These are phyloP conservation scores for Amyloporia xantha DNA, from an alignment of 768 basidiomycete species.

Conservation along the genomic window DNA sequence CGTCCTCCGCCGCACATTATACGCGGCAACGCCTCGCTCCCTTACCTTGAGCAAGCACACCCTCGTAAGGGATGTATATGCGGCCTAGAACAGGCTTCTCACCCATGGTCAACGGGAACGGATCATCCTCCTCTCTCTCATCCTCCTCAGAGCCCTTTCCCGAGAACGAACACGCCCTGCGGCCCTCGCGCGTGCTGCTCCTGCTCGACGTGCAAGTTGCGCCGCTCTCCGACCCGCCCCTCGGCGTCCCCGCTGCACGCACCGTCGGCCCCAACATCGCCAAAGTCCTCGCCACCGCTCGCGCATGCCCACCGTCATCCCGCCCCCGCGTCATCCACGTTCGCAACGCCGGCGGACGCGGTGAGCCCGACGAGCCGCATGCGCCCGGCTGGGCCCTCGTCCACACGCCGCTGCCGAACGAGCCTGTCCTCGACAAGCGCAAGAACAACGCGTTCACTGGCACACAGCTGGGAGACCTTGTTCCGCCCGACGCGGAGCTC, in stretches of 20 bases:
- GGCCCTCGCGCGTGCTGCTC: constrained; percentile 42
- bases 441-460: constrained; percentile 63
- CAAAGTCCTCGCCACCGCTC: constrained; percentile 43
- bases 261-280: constrained; percentile 42
- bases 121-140: background rate
- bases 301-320: constrained; percentile 35
- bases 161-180: background rate
- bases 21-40: too few relatives aligned
- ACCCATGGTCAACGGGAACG: background rate
- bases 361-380: constrained; percentile 53
- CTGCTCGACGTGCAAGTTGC: constrained; percentile 51
- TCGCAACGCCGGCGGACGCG: constrained; percentile 55
- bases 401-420: constrained; percentile 42
- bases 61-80: too few relatives aligned
- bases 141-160: background rate
- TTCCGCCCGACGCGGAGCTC: constrained; percentile 51
- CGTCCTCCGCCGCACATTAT: background rate
- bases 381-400: constrained; percentile 57
- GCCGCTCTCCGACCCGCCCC: constrained; percentile 40
- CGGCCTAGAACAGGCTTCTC: background rate
- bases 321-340: constrained; percentile 51
- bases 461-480: constrained; percentile 42
- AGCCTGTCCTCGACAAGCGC: constrained; percentile 55
- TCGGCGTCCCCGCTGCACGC: constrained; percentile 43
- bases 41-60: too few relatives aligned